Conservation (phyloP, 2,329 filamentous ascomycete genomes). For the Coniochaeta ligniaria region DNA sequence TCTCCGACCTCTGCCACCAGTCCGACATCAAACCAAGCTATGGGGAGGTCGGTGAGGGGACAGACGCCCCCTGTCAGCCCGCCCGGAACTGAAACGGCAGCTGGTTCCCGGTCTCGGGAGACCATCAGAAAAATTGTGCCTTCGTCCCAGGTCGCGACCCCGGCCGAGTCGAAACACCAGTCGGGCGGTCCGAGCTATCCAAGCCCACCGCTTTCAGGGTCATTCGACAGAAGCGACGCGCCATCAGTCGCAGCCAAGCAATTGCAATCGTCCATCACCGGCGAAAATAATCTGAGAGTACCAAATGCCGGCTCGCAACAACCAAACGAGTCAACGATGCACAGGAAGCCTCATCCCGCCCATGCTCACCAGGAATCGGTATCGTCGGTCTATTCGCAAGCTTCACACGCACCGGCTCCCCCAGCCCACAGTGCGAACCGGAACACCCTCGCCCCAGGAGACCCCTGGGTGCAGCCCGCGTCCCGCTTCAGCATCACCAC, state of each 20-base stretch:
- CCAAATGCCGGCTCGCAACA: constrained; percentile 7
- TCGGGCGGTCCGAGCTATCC: constrained; percentile 22
- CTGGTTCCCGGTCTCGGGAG: constrained; percentile 11
- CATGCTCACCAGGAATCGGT: constrained; percentile 19
- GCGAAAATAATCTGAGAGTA: constrained; percentile 5
- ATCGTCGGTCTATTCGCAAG: constrained; percentile 23
- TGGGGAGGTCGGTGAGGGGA: constrained; percentile 9
- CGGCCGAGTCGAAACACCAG: constrained; percentile 9
- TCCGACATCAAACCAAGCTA: constrained; percentile 5
- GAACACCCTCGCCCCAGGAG: constrained; percentile 17
- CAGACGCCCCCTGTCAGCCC: constrained; percentile 24
- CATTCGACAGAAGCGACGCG: constrained; percentile 10
- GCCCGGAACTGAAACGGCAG: constrained; percentile 18
- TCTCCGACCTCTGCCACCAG: constrained; percentile 11
- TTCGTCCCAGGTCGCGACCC: constrained; percentile 19
- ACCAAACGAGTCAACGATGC: constrained; percentile 7
- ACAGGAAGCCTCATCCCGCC: constrained; percentile 16
- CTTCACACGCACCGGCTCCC: constrained; percentile 10
- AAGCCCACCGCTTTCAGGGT: constrained; percentile 28
- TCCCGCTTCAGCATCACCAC: constrained; percentile 61
- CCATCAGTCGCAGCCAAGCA: constrained; percentile 14
- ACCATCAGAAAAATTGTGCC: constrained; percentile 28
- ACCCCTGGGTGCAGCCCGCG: constrained; percentile 41
- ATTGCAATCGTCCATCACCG: constrained; percentile 9
- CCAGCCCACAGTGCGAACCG: constrained; percentile 11